These are phyloP conservation scores for Lactarius hengduanensis DNA, from an alignment of 768 basidiomycete species.

Conservation along the genomic window DNA sequence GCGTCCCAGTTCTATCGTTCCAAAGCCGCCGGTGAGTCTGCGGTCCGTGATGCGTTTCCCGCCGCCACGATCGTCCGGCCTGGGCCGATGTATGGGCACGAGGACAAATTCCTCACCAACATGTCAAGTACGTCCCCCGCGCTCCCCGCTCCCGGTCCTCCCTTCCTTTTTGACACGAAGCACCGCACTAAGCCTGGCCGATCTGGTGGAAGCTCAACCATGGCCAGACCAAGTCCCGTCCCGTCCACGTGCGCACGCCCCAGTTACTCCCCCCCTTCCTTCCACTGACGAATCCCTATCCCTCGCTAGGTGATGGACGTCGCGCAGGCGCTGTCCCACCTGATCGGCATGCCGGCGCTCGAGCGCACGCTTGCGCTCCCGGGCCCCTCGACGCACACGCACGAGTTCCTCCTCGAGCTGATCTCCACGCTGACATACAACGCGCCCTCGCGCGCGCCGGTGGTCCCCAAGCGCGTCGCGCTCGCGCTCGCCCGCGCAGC, in stretches of 20 bases:
- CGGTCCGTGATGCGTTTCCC: conserved; percentile 80
- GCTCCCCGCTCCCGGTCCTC: conserved; percentile 25
- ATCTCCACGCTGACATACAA: conserved; percentile 79
- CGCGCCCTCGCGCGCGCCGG: conserved; percentile 67
- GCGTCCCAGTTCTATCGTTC: conserved; percentile 81
- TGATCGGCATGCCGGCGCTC: conserved; percentile 60
- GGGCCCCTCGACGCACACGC: conserved; percentile 83
- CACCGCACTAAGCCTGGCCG: conserved; percentile 64
- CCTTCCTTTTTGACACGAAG: conserved; percentile 16
- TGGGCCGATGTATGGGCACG: conserved; percentile 84
- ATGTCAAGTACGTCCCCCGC: conserved; percentile 68
- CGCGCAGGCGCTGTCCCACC: conserved; percentile 84
- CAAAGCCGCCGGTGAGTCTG: conserved; percentile 88
- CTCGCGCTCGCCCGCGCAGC: conserved; percentile 59
- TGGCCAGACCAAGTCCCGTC: conserved; percentile 80
- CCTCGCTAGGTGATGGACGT: conserved; percentile 79
- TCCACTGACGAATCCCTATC: conserved; percentile 7
- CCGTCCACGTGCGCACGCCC: conserved; percentile 71
- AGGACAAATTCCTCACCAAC: conserved; percentile 91
- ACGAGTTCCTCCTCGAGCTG: conserved; percentile 76
- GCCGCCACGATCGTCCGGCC: conserved; percentile 88
- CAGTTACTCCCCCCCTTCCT: too few relatives aligned
- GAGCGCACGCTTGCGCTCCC: conserved; percentile 77
- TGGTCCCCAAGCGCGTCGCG: conserved; percentile 73
- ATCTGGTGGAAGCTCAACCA: conserved; percentile 94